phyloP scores from a whole-genome alignment of 805 yeast species.

The Brettanomyces anomalus region DNA sequence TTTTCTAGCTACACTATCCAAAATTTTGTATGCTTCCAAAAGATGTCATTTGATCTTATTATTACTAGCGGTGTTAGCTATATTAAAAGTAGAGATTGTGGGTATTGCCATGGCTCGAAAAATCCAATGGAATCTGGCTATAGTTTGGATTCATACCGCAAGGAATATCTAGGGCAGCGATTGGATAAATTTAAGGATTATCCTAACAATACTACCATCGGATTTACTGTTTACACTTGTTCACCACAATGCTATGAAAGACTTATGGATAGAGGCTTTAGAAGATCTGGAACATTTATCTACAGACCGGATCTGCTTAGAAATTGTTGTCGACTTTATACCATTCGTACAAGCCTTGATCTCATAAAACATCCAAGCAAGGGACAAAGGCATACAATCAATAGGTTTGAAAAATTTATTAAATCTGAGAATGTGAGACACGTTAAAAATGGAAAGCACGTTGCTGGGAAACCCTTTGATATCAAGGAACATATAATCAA shows the following conservation, averaged over 20 bases:
- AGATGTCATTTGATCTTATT: constrained; percentile 8
- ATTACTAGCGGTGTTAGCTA: constrained; percentile 15
- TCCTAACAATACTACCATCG: constrained; percentile 19
- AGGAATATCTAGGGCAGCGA: background rate
- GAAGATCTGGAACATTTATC: constrained; percentile 64
- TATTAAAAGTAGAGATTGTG: constrained; percentile 48
- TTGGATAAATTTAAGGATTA: constrained; percentile 7
- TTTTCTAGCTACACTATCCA: no score
- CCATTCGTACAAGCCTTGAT: constrained; percentile 55
- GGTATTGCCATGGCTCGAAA: constrained; percentile 57
- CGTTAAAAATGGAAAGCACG: background rate
- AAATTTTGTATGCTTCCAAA: no score
- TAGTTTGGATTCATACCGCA: constrained; percentile 19
- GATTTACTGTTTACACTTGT: constrained; percentile 14
- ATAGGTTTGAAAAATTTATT: constrained; percentile 43
- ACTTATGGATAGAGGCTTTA: constrained; percentile 63
- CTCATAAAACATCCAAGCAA: constrained; percentile 32
- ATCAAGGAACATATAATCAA: constrained; percentile 8
- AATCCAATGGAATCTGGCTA: constrained; percentile 22
- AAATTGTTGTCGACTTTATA: constrained; percentile 71
- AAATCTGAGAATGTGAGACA: constrained; percentile 7
- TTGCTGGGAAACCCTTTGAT: constrained; percentile 9
- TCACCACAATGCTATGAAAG: constrained; percentile 48
- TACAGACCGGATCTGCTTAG: constrained; percentile 56
- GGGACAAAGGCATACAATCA: constrained; percentile 58